A percentile compares a stretch with the other conserved stretches of the same genome.
Conservation (phyloP, 1,284 basidiomycete species). For the Polyporus tsugae region DNA sequence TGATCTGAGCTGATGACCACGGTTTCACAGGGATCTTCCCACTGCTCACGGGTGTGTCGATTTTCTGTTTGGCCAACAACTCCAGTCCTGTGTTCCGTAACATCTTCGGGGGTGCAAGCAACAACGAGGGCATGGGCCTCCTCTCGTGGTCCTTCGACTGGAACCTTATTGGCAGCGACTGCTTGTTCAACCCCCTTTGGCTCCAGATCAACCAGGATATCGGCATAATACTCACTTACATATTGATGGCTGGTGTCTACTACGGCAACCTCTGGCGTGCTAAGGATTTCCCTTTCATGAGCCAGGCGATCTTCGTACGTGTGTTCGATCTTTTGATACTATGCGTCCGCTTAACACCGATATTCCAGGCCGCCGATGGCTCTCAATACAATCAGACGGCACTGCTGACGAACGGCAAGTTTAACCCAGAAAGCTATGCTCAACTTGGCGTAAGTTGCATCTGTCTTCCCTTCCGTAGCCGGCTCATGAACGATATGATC, state of each 20-base stretch:
- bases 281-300: slow-evolving; percentile 45
- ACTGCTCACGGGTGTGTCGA: slow-evolving; percentile 55
- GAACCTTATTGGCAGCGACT: slow-evolving; percentile 45
- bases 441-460: slow-evolving; percentile 37
- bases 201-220: slow-evolving; percentile 45
- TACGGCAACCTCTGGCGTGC: slow-evolving; percentile 44
- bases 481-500: background rate
- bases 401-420: slow-evolving; percentile 41
- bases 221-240: slow-evolving; percentile 42
- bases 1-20: background rate
- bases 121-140: slow-evolving; percentile 64
- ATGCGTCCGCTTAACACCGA: background rate
- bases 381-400: slow-evolving; percentile 44
- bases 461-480: background rate
- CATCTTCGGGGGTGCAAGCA: slow-evolving; percentile 67
- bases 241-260: slow-evolving; percentile 45
- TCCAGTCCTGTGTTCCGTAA: slow-evolving; percentile 56
- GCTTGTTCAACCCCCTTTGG: slow-evolving; percentile 43
- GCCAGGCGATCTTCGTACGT: slow-evolving; percentile 44
- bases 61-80: slow-evolving; percentile 68
- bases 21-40: slow-evolving; percentile 42
- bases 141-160: slow-evolving; percentile 65
- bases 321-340: background rate
- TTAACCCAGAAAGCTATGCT: slow-evolving; percentile 40
- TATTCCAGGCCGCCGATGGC: slow-evolving; percentile 36